Evolutionary conservation across 2,329 filamentous ascomycete species (phyloP).

Genomic region (Huntiella omanensis): DNA sequence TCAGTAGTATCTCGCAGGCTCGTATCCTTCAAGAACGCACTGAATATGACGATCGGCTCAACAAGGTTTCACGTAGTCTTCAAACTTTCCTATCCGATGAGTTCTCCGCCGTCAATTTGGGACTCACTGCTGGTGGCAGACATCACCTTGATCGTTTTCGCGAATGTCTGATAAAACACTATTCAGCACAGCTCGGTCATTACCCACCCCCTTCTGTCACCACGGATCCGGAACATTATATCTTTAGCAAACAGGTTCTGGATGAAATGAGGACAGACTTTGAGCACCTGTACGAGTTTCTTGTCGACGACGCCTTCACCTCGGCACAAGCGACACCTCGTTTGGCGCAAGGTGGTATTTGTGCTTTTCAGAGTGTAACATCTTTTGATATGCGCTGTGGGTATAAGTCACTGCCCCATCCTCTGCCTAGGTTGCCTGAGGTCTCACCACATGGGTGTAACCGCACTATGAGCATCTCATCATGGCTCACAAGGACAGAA

Average conservation of each 20-base stretch:
- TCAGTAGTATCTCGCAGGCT: slow-evolving; percentile 37
- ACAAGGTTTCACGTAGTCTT: slow-evolving; percentile 37
- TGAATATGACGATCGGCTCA: slow-evolving; percentile 47
- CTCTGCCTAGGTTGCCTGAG: slow-evolving; percentile 47
- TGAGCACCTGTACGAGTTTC: slow-evolving; percentile 46
- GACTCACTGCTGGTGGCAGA: slow-evolving; percentile 38
- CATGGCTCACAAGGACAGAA: slow-evolving; percentile 24
- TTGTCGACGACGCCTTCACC: slow-evolving; percentile 44
- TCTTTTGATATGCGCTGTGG: slow-evolving; percentile 45
- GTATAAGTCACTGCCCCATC: slow-evolving; percentile 41
- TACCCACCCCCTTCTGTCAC: slow-evolving; percentile 41
- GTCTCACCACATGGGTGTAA: slow-evolving; percentile 9
- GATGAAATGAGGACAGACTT: slow-evolving; percentile 50
- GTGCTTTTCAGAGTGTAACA: slow-evolving; percentile 47
- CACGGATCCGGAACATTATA: slow-evolving; percentile 26
- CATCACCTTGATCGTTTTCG: slow-evolving; percentile 57
- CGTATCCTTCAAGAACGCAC: slow-evolving; percentile 42
- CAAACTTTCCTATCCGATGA: slow-evolving; percentile 54
- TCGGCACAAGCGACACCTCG: slow-evolving; percentile 29
- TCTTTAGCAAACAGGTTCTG: slow-evolving; percentile 31
- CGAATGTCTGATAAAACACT: slow-evolving; percentile 47
- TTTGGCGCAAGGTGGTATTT: slow-evolving; percentile 46
- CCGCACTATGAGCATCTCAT: slow-evolving; percentile 18
- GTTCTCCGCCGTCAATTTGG: slow-evolving; percentile 45
- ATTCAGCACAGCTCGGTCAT: slow-evolving; percentile 47